Percentiles rank a stretch among this genome's conserved stretches.
These are phyloP conservation scores for Samsoniella hepiali DNA, from an alignment of 2,329 filamentous ascomycete genomes.

Conservation along the genomic window DNA sequence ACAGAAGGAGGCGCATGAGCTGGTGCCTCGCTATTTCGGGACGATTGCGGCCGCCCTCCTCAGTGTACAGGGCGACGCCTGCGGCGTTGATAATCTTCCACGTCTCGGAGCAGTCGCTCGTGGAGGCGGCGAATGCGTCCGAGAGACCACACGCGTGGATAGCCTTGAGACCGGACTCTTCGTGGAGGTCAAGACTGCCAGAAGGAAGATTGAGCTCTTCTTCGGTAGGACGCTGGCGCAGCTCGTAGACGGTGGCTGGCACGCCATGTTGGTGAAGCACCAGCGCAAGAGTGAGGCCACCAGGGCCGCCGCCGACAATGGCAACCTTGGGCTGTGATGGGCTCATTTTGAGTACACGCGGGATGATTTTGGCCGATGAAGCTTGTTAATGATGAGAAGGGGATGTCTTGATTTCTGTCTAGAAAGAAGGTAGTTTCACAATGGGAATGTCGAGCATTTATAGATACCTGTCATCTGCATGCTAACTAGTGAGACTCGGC, in stretches of 20 bases:
- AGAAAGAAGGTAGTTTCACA: neutral
- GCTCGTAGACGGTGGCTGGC: conserved; percentile 35
- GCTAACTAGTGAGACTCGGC: neutral
- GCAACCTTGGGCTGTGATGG: conserved; percentile 32
- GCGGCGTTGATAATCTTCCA: conserved; percentile 32
- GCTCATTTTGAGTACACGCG: neutral
- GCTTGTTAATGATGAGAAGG: neutral
- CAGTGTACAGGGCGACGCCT: conserved; percentile 26
- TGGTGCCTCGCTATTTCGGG: conserved; percentile 40
- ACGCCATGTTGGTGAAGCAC: conserved; percentile 41
- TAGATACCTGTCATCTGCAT: neutral
- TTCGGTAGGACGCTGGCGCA: conserved; percentile 28
- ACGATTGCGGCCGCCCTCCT: conserved; percentile 25
- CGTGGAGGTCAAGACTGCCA: conserved; percentile 50
- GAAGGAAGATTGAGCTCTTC: conserved; percentile 28
- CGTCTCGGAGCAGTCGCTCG: conserved; percentile 41
- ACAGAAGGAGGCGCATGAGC: conserved; percentile 34
- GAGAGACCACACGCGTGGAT: conserved; percentile 43
- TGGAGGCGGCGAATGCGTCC: conserved; percentile 70
- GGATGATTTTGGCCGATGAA: neutral
- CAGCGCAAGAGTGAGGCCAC: conserved; percentile 45
- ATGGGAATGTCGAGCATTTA: neutral
- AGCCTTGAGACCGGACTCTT: conserved; percentile 42
- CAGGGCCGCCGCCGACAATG: conserved; percentile 45
- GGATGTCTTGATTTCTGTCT: neutral